phyloP scores from a whole-genome alignment of 116 monocot species.

The Papilionanthe hybrid region DNA sequence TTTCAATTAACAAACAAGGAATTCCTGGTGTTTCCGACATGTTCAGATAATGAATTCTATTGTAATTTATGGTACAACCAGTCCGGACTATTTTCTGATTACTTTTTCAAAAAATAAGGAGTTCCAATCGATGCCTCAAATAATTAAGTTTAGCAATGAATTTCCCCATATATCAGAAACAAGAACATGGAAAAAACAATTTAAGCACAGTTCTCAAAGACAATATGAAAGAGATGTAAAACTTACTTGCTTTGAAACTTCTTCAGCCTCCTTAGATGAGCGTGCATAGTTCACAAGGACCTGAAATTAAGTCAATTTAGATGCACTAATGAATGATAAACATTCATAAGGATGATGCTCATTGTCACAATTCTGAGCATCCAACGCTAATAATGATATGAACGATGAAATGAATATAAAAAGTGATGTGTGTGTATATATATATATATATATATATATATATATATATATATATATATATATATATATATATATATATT shows the following conservation, averaged over 20 bases:
- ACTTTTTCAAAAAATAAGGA: background rate
- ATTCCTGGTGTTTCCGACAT: background rate
- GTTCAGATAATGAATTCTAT: background rate
- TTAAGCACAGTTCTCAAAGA: background rate
- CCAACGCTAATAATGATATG: background rate
- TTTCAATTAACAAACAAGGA: background rate
- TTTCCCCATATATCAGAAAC: background rate
- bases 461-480: too few relatives aligned
- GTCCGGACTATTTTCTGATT: background rate
- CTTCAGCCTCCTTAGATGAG: conserved; percentile 80
- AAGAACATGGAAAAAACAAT: background rate
- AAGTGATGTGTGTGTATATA: background rate
- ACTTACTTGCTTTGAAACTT: conserved; percentile 61
- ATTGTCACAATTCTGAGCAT: conserved; percentile 2
- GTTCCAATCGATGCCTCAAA: background rate
- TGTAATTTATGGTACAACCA: background rate
- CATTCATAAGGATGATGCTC: background rate
- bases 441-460: background rate
- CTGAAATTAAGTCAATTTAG: conserved; percentile 20
- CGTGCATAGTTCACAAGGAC: conserved; percentile 87
- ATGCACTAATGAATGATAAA: background rate
- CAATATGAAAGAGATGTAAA: background rate
- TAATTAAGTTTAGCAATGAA: background rate
- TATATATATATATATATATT: too few relatives aligned
- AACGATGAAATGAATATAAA: background rate